Percentiles rank a stretch among this genome's conserved stretches.
These are phyloP conservation scores for Aspergillus alliaceus DNA, from an alignment of 2,329 filamentous ascomycete species.

Conservation along the genomic window DNA sequence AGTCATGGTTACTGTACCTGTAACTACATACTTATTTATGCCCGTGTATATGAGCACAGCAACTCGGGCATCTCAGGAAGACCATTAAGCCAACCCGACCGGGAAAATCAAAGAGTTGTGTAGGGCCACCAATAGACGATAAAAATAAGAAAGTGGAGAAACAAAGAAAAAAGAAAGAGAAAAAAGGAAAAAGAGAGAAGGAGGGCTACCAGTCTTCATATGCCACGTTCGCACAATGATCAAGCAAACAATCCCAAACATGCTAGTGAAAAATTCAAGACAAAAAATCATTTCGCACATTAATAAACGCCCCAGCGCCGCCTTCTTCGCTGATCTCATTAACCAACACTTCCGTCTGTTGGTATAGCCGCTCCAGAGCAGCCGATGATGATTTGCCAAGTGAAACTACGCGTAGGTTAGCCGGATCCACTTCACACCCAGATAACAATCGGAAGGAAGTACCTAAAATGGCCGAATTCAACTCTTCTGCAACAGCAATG, in stretches of 20 bases:
- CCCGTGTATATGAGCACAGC: neutral
- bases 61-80: neutral
- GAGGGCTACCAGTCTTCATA: conserved; percentile 5
- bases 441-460: conserved; percentile 35
- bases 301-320: conserved; percentile 79
- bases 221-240: conserved; percentile 7
- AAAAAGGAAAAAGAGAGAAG: conserved; percentile 2
- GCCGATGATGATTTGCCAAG: conserved; percentile 86
- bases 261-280: conserved; percentile 24
- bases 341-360: conserved; percentile 84
- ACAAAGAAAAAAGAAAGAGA: neutral
- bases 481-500: conserved; percentile 80
- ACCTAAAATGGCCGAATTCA: conserved; percentile 92
- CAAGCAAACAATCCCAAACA: conserved; percentile 2
- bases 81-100: neutral
- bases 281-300: conserved; percentile 56
- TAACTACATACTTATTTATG: neutral
- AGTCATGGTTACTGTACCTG: neutral
- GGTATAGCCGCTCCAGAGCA: conserved; percentile 79
- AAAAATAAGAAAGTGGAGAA: neutral
- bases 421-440: neutral
- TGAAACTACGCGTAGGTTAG: conserved; percentile 61
- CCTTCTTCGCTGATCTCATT: conserved; percentile 78
- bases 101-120: neutral
- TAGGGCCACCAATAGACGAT: neutral